A percentile compares a stretch with the other conserved stretches of the same genome.
These are phyloP conservation scores for Dispira parvispora DNA, from an alignment of 192 early-diverging fungal species.

Conservation along the genomic window DNA sequence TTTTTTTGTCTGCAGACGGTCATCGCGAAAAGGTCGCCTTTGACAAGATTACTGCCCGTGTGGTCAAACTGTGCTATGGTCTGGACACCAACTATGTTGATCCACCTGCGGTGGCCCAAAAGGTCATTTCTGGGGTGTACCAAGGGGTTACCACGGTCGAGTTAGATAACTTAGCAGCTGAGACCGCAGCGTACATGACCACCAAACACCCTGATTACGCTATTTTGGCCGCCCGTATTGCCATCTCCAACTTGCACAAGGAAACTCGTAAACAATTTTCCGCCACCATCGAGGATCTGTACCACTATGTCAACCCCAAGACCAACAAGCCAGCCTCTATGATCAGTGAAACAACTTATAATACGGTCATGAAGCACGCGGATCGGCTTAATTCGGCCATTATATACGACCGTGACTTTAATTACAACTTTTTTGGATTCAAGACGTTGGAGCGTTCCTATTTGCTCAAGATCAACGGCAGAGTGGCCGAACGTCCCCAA, in stretches of 20 bases:
- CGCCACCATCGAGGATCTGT: conserved; percentile 67
- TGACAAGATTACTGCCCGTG: conserved; percentile 85
- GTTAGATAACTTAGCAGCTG: conserved; percentile 92
- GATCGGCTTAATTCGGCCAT: conserved; percentile 87
- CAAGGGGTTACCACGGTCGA: conserved; percentile 93
- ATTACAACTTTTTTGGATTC: conserved; percentile 99
- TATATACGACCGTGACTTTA: conserved; percentile 94
- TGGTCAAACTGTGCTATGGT: conserved; percentile 87
- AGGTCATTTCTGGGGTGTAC: conserved; percentile 91
- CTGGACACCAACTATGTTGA: conserved; percentile 86
- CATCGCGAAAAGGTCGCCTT: conserved; percentile 86
- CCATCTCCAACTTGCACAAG: conserved; percentile 85
- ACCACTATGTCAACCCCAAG: conserved; percentile 81
- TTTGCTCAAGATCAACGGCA: conserved; percentile 70
- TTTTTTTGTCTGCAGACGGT: conserved; percentile 38
- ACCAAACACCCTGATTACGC: conserved; percentile 95
- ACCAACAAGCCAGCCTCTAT: conserved; percentile 73
- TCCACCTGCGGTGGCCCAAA: conserved; percentile 75
- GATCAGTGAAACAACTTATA: conserved; percentile 66
- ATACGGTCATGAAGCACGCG: conserved; percentile 46
- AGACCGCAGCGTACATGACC: conserved; percentile 75
- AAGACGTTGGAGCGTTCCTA: conserved; percentile 97
- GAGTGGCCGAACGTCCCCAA: conserved; percentile 87
- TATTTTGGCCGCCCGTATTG: conserved; percentile 87
- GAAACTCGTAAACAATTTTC: conserved; percentile 70